A percentile compares a stretch with the other conserved stretches of the same genome.
These are phyloP conservation scores for Strigomonas culicis DNA, from an alignment of 208 protist genomes.

Conservation along the genomic window DNA sequence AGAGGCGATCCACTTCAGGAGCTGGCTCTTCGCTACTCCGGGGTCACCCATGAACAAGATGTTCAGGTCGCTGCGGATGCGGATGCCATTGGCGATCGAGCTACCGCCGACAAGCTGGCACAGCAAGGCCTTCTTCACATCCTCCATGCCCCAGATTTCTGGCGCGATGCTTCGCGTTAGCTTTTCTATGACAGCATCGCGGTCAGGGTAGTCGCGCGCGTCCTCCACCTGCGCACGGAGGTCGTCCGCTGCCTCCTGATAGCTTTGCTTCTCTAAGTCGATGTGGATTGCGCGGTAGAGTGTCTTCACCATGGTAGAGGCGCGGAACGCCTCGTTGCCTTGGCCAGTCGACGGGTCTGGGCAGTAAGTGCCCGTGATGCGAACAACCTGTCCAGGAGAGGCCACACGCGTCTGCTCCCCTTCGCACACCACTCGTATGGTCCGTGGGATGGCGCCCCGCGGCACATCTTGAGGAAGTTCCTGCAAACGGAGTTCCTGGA, in stretches of 20 bases:
- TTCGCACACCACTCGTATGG: constrained; percentile 82
- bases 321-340: constrained; percentile 76
- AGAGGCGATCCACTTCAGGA: constrained; percentile 99
- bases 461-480: constrained; percentile 88
- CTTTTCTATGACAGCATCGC: constrained; percentile 74
- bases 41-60: constrained; percentile 99
- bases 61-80: constrained; percentile 99
- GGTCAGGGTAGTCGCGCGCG: constrained; percentile 72
- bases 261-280: constrained; percentile 83
- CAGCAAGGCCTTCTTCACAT: constrained; percentile 98
- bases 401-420: constrained; percentile 80
- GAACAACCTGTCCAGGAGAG: constrained; percentile 75
- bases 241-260: constrained; percentile 75
- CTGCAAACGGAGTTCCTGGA: constrained; percentile 86
- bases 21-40: constrained; percentile 96
- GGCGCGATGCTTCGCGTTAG: constrained; percentile 98
- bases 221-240: constrained; percentile 61
- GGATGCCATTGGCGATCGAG: constrained; percentile 92
- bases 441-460: constrained; percentile 80
- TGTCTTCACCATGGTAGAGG: constrained; percentile 86
- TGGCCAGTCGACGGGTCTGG: constrained; percentile 82
- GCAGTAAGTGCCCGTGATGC: constrained; percentile 78
- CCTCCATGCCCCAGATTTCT: constrained; percentile 99
- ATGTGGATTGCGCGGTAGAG: constrained; percentile 70
- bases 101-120: constrained; percentile 97